phyloP scores from a whole-genome alignment of 192 early-diverging fungal genomes.

The Coemansia sp. region DNA sequence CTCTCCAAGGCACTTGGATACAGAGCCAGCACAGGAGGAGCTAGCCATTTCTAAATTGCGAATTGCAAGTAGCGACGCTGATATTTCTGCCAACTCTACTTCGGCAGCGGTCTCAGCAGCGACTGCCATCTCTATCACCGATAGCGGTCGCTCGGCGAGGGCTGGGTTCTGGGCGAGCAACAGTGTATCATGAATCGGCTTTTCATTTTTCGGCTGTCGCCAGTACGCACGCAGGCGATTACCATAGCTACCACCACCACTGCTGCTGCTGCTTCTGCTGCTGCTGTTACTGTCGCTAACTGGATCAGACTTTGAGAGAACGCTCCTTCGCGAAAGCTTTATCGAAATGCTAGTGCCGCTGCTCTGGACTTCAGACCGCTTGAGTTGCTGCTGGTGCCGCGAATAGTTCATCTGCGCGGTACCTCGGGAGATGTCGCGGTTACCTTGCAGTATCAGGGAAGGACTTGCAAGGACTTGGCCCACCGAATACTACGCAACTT shows the following conservation, averaged over 20 bases:
- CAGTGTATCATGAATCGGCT: not conserved
- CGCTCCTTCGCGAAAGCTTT: conserved; percentile 10
- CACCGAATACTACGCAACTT: conserved; percentile 43
- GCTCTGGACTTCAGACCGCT: not conserved
- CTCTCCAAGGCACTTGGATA: not conserved
- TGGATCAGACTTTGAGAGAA: not conserved
- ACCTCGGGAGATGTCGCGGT: conserved; percentile 52
- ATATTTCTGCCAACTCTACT: conserved; percentile 32
- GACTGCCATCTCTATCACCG: conserved; percentile 29
- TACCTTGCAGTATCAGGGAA: conserved; percentile 45
- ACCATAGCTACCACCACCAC: not conserved
- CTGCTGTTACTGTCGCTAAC: not conserved
- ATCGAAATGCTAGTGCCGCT: not conserved
- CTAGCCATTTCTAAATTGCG: conserved; percentile 2
- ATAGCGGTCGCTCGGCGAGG: conserved; percentile 1
- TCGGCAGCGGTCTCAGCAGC: conserved; percentile 40
- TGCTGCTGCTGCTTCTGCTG: not conserved
- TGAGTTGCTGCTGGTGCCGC: conserved; percentile 19
- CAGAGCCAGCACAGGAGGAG: not conserved
- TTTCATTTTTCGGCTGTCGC: not conserved
- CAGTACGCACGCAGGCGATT: conserved; percentile 3
- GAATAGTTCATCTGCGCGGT: conserved; percentile 50
- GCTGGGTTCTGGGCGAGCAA: not conserved
- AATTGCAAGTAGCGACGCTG: conserved; percentile 19
- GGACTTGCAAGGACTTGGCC: conserved; percentile 53